Evolutionary conservation across 108 stramenopile species (phyloP).

Genomic region (Nitzschia putrida): DNA sequence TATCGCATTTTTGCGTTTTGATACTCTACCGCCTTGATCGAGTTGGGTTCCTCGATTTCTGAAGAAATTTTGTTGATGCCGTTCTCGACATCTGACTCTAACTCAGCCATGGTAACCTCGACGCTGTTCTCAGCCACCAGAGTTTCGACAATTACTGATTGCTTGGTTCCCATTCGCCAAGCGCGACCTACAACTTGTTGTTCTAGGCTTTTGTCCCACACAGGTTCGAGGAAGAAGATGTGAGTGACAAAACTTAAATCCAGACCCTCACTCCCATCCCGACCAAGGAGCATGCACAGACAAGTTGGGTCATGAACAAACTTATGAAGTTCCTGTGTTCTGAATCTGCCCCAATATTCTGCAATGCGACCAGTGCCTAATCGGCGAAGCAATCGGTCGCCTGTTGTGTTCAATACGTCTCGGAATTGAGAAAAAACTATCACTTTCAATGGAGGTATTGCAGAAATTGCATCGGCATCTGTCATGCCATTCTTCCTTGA

Average conservation of each 20-base stretch:
- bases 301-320: constrained; percentile 61
- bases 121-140: constrained; percentile 80
- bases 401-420: constrained; percentile 63
- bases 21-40: constrained; percentile 25
- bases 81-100: constrained; percentile 9
- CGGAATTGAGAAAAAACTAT: constrained; percentile 87
- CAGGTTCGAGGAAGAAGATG: constrained; percentile 86
- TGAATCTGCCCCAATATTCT: constrained; percentile 67
- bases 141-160: constrained; percentile 83
- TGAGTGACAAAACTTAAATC: constrained; percentile 94
- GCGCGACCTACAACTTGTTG: constrained; percentile 89
- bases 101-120: constrained; percentile 72
- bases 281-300: constrained; percentile 83
- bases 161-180: constrained; percentile 91
- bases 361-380: constrained; percentile 76
- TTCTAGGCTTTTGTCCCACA: constrained; percentile 75
- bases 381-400: constrained; percentile 60
- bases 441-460: constrained; percentile 42
- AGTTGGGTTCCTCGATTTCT: background rate
- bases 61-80: background rate
- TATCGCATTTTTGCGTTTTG: constrained; percentile 40
- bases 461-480: background rate
- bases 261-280: constrained; percentile 91
- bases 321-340: constrained; percentile 64
- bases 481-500: background rate